Evolutionary conservation across 768 basidiomycete genomes (phyloP), one percentile per base, ranked within the genome.

Genomic region (Boletus insuetus): DNA sequence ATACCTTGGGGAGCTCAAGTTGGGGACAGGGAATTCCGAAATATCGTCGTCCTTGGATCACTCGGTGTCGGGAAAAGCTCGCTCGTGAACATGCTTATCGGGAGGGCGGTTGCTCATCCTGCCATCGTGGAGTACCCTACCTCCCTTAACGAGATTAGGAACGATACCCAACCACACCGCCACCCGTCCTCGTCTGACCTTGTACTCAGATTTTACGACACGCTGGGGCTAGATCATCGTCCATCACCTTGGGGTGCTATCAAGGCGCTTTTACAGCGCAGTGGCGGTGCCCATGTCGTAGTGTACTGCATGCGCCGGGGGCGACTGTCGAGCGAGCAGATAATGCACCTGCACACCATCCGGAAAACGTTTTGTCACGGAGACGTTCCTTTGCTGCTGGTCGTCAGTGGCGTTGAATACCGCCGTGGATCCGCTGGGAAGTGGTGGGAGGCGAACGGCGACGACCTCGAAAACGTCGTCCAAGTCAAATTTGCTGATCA

Each of bases 31-130:
- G 32, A 44, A 11, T 60, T 41, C 20, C 48, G 39, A 40, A 62
- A 62, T 14, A 51, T 69, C 2, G 20, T 67, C 51, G 20, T 67
- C 46, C 55, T 68, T 29, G 67, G 66, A n/a, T 61, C 65, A 19
- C 53, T 67, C 14, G 67, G 76, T 34, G 47, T 60, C 24, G 71
- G 71, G 11, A 78, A 78, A 55, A 76, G 78, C 59, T 73, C 74
- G 8, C 64, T 76, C 34, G 56, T 77, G 40, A 78, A 78, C 58
- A 66, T 77, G 66, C 51, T 78, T 7, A 47, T 59, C 37, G 69
- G 69, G 29, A 40, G 43, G 11, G 17, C 61, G 1, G 58, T 62
- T 13, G 60, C 46, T 7, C 62, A 64, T 29, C 34, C 43, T 6
- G 32, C 39, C 47, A 46, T 56, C 46, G 46, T 56, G 39, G 65